phyloP scores from a whole-genome alignment of 768 basidiomycete species.

The Tricholoma terreum region DNA sequence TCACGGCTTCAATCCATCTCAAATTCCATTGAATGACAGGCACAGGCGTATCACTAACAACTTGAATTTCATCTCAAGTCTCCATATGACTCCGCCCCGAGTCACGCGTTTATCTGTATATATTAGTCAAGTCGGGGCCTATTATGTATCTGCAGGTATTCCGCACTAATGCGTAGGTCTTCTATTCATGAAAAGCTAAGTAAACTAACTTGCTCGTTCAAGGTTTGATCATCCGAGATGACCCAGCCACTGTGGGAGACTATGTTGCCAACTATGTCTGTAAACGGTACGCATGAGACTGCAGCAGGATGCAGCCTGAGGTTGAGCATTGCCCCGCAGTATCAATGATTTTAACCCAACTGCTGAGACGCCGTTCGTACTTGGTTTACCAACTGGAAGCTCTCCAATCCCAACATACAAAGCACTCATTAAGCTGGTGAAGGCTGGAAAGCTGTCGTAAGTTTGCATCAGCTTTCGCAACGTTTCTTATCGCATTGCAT shows the following conservation, averaged over 20 bases:
- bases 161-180: background rate
- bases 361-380: conserved; percentile 71
- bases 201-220: background rate
- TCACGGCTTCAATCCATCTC: too few species aligned
- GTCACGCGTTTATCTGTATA: background rate
- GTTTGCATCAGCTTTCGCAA: conserved; percentile 23
- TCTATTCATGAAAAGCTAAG: too few species aligned
- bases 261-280: conserved; percentile 79
- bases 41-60: too few species aligned
- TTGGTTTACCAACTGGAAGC: conserved; percentile 86
- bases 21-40: too few species aligned
- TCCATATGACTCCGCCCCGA: too few species aligned
- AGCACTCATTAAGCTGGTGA: conserved; percentile 70
- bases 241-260: conserved; percentile 65
- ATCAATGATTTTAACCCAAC: conserved; percentile 83
- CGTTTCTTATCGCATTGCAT: background rate
- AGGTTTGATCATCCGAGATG: conserved; percentile 85
- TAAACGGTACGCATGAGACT: conserved; percentile 53
- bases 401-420: conserved; percentile 90
- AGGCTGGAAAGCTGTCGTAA: conserved; percentile 73
- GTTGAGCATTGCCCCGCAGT: conserved; percentile 29
- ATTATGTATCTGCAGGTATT: background rate
- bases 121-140: background rate
- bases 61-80: too few species aligned
- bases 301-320: background rate